A percentile compares a stretch with the other conserved stretches of the same genome.
phyloP scores from a whole-genome alignment of 2,329 filamentous ascomycete species.

The Trichoderma arundinaceum region DNA sequence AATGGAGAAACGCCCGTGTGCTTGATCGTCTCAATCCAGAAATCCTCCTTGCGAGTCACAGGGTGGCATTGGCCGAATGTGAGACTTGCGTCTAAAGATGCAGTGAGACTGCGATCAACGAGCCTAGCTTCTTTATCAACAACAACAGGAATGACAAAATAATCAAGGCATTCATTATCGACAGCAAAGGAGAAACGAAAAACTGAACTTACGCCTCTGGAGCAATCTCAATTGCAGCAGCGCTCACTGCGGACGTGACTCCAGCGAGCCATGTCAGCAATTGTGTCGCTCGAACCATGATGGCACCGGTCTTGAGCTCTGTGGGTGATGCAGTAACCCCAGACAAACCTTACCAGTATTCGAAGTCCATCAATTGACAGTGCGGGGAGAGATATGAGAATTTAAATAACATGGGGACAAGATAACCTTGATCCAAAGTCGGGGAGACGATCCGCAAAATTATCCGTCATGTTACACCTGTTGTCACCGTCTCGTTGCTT shows the following conservation, averaged over 20 bases:
- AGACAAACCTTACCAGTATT: not conserved
- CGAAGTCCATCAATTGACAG: not conserved
- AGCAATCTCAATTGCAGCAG: slow-evolving; percentile 18
- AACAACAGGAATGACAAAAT: not conserved
- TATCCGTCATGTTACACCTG: slow-evolving; percentile 15
- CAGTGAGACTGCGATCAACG: slow-evolving; percentile 8
- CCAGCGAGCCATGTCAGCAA: slow-evolving; percentile 27
- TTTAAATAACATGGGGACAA: not conserved
- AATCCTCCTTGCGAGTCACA: slow-evolving; percentile 10
- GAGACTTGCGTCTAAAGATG: slow-evolving; percentile 11
- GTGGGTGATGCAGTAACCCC: not conserved
- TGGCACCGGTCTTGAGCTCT: not conserved
- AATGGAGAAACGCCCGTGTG: slow-evolving; percentile 41
- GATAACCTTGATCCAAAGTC: slow-evolving; percentile 12
- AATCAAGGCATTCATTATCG: not conserved
- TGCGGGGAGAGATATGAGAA: not conserved
- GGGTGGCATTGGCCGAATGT: slow-evolving; percentile 26
- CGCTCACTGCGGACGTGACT: slow-evolving; percentile 14
- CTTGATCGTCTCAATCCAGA: slow-evolving; percentile 41
- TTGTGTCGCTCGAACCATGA: slow-evolving; percentile 22
- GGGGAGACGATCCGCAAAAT: slow-evolving; percentile 4
- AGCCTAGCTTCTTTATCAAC: not conserved
- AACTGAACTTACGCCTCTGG: slow-evolving; percentile 16
- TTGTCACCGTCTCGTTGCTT: not conserved
- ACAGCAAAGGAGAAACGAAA: too few species aligned